Evolutionary conservation across 2,329 filamentous ascomycete species (phyloP).

Genomic region (Clarireedia sp.): DNA sequence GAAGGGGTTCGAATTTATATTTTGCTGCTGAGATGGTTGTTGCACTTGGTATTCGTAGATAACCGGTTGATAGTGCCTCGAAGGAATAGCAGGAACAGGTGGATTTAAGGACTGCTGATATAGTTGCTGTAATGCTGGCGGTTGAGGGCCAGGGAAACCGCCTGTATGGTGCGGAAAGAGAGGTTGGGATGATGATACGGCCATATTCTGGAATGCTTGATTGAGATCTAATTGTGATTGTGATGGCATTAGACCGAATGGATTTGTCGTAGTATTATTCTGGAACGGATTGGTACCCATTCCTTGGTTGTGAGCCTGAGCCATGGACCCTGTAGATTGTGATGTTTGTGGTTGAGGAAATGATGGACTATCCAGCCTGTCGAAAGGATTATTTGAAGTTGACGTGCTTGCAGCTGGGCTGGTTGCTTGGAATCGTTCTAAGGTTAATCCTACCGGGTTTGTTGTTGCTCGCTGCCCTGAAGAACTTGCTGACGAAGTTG

Average conservation of each 20-base stretch:
- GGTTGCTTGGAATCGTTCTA: slow-evolving; percentile 21
- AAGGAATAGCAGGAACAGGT: slow-evolving; percentile 27
- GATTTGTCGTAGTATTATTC: slow-evolving; percentile 46
- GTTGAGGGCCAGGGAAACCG: slow-evolving; percentile 37
- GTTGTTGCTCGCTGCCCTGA: slow-evolving; percentile 44
- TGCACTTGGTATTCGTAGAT: slow-evolving; percentile 25
- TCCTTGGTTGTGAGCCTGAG: slow-evolving; percentile 39
- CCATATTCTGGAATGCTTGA: slow-evolving; percentile 68
- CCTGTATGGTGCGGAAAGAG: slow-evolving; percentile 73
- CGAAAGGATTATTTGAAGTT: slow-evolving; percentile 54
- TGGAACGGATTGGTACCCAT: slow-evolving; percentile 25
- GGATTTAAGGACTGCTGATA: slow-evolving; percentile 31
- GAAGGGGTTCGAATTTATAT: slow-evolving; percentile 25
- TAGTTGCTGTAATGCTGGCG: slow-evolving; percentile 33
- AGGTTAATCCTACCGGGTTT: slow-evolving; percentile 22
- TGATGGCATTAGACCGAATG: slow-evolving; percentile 48
- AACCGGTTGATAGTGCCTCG: slow-evolving; percentile 24
- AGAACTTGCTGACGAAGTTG: slow-evolving; percentile 36
- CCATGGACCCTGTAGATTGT: slow-evolving; percentile 55
- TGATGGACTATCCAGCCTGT: slow-evolving; percentile 38
- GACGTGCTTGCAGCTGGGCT: slow-evolving; percentile 31
- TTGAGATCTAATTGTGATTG: slow-evolving; percentile 37
- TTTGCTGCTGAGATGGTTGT: slow-evolving; percentile 17
- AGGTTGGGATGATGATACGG: slow-evolving; percentile 51
- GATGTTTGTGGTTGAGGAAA: slow-evolving; percentile 54